A percentile compares a stretch with the other conserved stretches of the same genome.
phyloP scores from a whole-genome alignment of 192 early-diverging fungal genomes.

The Entomortierella lignicola region DNA sequence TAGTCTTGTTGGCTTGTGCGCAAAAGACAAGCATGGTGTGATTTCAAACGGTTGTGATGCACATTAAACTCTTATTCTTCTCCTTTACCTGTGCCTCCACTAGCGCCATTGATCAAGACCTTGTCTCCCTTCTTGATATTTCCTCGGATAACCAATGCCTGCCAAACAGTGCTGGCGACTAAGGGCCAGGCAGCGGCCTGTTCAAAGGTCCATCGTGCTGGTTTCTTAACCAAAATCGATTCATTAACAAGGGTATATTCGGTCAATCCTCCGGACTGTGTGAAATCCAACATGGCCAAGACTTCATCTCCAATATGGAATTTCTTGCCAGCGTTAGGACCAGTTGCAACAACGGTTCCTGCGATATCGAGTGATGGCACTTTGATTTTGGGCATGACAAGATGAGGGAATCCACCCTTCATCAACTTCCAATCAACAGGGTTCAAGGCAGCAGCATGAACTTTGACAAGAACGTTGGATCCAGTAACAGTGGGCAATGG shows the following conservation, averaged over 20 bases:
- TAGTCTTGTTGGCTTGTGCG: too few relatives aligned
- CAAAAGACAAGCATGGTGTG: background rate
- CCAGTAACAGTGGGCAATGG: slow-evolving; percentile 22
- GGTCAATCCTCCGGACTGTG: slow-evolving; percentile 19
- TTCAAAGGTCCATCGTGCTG: slow-evolving; percentile 23
- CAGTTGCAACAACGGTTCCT: slow-evolving; percentile 39
- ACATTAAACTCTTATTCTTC: background rate
- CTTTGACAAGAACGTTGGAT: slow-evolving; percentile 40
- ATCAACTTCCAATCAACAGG: slow-evolving; percentile 57
- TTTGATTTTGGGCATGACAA: slow-evolving; percentile 27
- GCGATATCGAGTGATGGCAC: slow-evolving; percentile 34
- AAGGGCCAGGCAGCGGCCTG: slow-evolving; percentile 43
- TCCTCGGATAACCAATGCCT: slow-evolving; percentile 18
- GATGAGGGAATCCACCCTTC: slow-evolving; percentile 16
- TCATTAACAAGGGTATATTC: slow-evolving; percentile 29
- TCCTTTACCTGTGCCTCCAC: slow-evolving; percentile 56
- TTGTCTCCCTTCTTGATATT: slow-evolving; percentile 45
- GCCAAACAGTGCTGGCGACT: slow-evolving; percentile 36
- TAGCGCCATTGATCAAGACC: slow-evolving; percentile 62
- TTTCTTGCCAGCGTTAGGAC: slow-evolving; percentile 24
- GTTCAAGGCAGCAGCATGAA: slow-evolving; percentile 49
- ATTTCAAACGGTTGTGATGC: background rate
- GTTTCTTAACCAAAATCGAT: slow-evolving; percentile 15
- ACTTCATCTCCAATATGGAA: slow-evolving; percentile 49
- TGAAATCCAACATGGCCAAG: slow-evolving; percentile 32